A percentile compares a stretch with the other conserved stretches of the same genome.
Evolutionary conservation across 2,329 filamentous ascomycete genomes (phyloP).

Genomic region (Penicillium sp.): DNA sequence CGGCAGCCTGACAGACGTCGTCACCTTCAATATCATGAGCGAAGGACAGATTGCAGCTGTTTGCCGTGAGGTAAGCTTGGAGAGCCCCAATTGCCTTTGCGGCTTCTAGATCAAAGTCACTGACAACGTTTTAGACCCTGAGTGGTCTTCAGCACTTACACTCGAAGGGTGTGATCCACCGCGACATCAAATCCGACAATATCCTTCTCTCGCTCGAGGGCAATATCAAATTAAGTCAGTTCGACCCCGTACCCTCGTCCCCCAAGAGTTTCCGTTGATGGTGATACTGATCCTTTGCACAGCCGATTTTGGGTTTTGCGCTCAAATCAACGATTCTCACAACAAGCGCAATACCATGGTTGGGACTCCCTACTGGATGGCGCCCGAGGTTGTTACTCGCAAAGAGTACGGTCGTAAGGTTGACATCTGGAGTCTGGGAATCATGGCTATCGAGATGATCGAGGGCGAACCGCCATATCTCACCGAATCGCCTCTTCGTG

Average conservation of each 20-base stretch:
- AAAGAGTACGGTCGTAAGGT: slow-evolving; percentile 99
- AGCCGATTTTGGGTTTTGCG: slow-evolving; percentile 98
- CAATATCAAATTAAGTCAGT: slow-evolving; percentile 92
- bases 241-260: neutral
- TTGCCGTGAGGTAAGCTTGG: slow-evolving; percentile 65
- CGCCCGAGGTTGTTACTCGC: slow-evolving; percentile 90
- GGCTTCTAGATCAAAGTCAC: neutral
- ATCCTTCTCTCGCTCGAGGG: slow-evolving; percentile 89
- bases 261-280: too few relatives aligned
- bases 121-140: slow-evolving; percentile 53
- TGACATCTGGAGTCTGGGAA: slow-evolving; percentile 96
- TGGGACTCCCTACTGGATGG: slow-evolving; percentile 99
- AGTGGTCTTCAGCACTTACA: slow-evolving; percentile 91
- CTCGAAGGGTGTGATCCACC: slow-evolving; percentile 95
- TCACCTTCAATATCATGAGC: slow-evolving; percentile 98
- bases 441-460: slow-evolving; percentile 99
- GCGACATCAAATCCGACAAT: slow-evolving; percentile 99
- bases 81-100: neutral
- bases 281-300: slow-evolving; percentile 19
- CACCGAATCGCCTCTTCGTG: slow-evolving; percentile 86
- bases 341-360: slow-evolving; percentile 99
- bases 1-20: slow-evolving; percentile 92
- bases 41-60: slow-evolving; percentile 96
- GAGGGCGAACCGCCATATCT: slow-evolving; percentile 96
- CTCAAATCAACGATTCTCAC: slow-evolving; percentile 93